Base-by-base conservation (phyloP, 768 basidiomycete genomes). In the Lentinula sp. region DNA sequence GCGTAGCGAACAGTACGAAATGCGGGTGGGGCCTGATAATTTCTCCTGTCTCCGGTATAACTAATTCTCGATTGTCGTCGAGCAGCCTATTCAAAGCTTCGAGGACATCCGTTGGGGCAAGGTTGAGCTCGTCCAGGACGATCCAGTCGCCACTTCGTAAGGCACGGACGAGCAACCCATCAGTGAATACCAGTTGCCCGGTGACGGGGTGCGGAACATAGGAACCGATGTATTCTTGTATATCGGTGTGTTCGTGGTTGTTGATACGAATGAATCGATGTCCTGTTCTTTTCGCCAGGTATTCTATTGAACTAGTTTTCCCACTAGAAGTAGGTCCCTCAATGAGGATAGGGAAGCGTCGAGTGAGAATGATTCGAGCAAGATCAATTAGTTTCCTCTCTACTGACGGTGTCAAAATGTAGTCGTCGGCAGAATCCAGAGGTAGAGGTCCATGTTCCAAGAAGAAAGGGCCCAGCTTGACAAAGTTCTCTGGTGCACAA, bases 191-290 rank as follows among this genome's bases (percentile, higher is more conserved):
- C 15, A 98, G 82, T 72, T 93, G 95, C n/a, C 97, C 97, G 0
- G 94, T 93, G 13, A 82, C 70, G 7, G 94, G 86, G 71, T 98
- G 95, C 2, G 97, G 95, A 23, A 95, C 86, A 69, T 99, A 99
- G 0, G 94, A 94, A 2, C 97, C 97, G 50, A 98, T 81, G 69
- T 99, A 99, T 70, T 99, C 97, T 69, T 99, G 97, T 54, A 99
- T 97, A 69, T 99, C 97, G 5, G 97, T 99, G 69, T 98, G 97
- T 64, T 99, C 97, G 75, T 99, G 97, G 68, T 99, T 99, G 77
- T 99, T 99, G 80, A 99, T 98, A 43, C 97, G 91, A 35, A 99
- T 87, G 72, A 98, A 98, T 39, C 83, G 86, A 76, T 99, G 97
- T 0, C 97, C 96, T 0, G 95, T 97, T 59, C 90, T 82, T 63